These are phyloP conservation scores for Emmonsiellopsis sp. DNA, from an alignment of 2,329 filamentous ascomycete genomes.

Conservation along the genomic window DNA sequence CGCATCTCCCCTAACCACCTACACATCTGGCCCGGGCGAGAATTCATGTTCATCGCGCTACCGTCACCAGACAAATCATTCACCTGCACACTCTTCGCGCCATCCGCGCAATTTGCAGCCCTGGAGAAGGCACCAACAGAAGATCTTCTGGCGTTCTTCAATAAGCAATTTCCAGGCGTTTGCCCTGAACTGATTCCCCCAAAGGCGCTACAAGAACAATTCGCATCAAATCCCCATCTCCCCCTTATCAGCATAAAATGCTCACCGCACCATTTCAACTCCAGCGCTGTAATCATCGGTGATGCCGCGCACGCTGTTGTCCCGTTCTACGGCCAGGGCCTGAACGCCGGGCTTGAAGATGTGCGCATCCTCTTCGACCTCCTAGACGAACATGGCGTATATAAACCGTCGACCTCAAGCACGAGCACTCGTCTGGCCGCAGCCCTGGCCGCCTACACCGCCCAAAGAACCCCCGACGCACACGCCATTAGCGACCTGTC, in stretches of 20 bases:
- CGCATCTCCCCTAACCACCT: conserved; percentile 84
- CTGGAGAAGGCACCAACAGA: conserved; percentile 55
- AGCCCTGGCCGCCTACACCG: conserved; percentile 66
- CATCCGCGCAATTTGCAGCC: conserved; percentile 56
- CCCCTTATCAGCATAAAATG: conserved; percentile 93
- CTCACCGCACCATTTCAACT: conserved; percentile 71
- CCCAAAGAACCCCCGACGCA: conserved; percentile 64
- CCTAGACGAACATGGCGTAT: conserved; percentile 58
- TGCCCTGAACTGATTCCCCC: conserved; percentile 50
- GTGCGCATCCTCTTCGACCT: conserved; percentile 78
- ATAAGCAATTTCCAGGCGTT: conserved; percentile 78
- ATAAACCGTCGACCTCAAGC: conserved; percentile 25
- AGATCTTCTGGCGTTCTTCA: conserved; percentile 75
- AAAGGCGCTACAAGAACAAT: conserved; percentile 62
- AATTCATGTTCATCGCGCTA: conserved; percentile 98
- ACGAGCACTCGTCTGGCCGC: conserved; percentile 26
- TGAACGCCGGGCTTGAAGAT: conserved; percentile 94
- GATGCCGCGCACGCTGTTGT: conserved; percentile 98
- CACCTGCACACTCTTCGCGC: conserved; percentile 88
- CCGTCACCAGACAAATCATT: conserved; percentile 83
- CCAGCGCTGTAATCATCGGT: conserved; percentile 74
- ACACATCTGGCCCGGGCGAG: conserved; percentile 91
- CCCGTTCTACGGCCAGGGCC: conserved; percentile 95
- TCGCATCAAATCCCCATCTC: conserved; percentile 74
- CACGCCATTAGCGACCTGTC: conserved; percentile 90